phyloP scores from a whole-genome alignment of 1,284 basidiomycete genomes.

The Trichosporon ovoides region DNA sequence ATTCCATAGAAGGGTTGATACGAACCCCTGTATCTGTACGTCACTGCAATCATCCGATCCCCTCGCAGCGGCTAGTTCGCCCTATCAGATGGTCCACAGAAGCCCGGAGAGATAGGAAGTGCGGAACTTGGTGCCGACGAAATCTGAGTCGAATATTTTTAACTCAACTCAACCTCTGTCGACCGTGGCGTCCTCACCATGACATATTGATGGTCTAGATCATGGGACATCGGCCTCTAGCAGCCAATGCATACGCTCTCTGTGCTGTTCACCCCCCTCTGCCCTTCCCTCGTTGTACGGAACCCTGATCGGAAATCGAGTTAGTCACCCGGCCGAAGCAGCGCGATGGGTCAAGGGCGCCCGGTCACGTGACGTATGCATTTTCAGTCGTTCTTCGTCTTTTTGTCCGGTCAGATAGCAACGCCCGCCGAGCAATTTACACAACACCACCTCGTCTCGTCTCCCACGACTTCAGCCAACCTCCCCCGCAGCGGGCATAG shows the following conservation, averaged over 20 bases:
- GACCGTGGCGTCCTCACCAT: neutral
- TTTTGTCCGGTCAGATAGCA: constrained; percentile 2
- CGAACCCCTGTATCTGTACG: too few relatives aligned
- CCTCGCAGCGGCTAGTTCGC: too few relatives aligned
- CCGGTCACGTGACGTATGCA: neutral
- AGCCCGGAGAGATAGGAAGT: too few relatives aligned
- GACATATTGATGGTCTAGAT: neutral
- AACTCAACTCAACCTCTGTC: neutral
- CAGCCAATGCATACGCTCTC: constrained; percentile 1
- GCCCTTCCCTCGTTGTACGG: neutral
- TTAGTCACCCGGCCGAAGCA: constrained; percentile 2
- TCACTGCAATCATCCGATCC: too few relatives aligned
- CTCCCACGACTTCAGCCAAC: neutral
- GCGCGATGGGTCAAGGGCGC: neutral
- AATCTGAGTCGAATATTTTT: neutral
- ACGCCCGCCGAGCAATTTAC: constrained; percentile 4
- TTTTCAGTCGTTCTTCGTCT: neutral
- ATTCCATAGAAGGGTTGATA: neutral
- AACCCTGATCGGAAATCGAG: constrained; percentile 1
- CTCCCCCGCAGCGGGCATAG: neutral
- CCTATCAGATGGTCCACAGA: too few relatives aligned
- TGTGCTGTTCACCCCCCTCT: neutral
- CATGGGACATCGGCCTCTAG: neutral
- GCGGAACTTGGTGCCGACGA: too few relatives aligned
- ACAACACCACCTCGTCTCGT: neutral